phyloP scores from a whole-genome alignment of 306 rosid species.

The Vigna hirtella region DNA sequence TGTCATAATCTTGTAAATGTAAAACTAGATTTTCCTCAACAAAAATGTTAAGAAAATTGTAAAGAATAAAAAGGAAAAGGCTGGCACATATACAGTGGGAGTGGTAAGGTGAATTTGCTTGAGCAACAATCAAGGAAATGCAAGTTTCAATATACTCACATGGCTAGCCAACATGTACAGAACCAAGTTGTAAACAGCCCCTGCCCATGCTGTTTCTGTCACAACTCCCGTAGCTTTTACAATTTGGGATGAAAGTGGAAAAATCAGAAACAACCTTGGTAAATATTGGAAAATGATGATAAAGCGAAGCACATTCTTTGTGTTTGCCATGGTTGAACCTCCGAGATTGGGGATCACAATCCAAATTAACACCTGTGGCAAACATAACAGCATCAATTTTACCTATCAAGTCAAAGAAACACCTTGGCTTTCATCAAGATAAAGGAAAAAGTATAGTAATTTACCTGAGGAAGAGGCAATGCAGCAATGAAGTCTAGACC shows the following conservation, averaged over 20 bases:
- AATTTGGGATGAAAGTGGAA: constrained; percentile 90
- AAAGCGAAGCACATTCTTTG: constrained; percentile 82
- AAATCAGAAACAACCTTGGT: constrained; percentile 80
- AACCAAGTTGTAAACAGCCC: constrained; percentile 95
- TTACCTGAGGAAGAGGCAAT: constrained; percentile 67
- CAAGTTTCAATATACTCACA: constrained; percentile 59
- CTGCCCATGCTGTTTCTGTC: constrained; percentile 97
- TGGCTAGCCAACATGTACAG: constrained; percentile 98
- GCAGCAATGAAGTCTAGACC: constrained; percentile 60
- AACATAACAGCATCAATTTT: constrained; percentile 2
- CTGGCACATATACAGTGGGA: neutral
- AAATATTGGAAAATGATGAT: constrained; percentile 80
- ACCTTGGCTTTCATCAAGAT: neutral
- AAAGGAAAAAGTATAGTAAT: neutral
- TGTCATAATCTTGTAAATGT: neutral
- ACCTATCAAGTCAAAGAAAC: neutral
- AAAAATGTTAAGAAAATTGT: neutral
- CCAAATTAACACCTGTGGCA: constrained; percentile 85
- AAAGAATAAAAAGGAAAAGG: neutral
- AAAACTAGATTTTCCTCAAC: neutral
- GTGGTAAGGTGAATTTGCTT: neutral
- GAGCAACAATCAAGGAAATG: constrained; percentile 20
- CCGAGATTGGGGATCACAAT: constrained; percentile 76
- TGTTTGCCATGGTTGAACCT: constrained; percentile 88
- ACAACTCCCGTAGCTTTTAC: constrained; percentile 86